Conservation (phyloP, 2,329 filamentous ascomycete genomes). For the Hypoxylon sp. region DNA sequence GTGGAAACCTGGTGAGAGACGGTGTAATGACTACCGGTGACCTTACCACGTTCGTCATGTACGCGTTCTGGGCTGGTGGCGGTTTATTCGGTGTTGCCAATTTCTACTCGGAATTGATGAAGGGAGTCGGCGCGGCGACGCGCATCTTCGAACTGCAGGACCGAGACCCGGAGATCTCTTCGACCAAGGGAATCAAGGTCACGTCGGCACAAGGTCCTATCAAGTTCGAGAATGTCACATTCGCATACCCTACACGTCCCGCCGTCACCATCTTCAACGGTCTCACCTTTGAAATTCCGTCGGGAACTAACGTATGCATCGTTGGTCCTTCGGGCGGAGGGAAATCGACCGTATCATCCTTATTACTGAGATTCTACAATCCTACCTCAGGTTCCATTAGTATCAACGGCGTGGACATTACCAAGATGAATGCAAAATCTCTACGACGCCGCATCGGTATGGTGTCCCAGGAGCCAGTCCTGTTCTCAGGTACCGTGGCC, state of each 20-base stretch:
- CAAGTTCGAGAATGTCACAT: constrained; percentile 86
- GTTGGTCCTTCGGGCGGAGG: constrained; percentile 96
- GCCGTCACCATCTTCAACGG: constrained; percentile 92
- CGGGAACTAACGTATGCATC: constrained; percentile 94
- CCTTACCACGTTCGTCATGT: constrained; percentile 97
- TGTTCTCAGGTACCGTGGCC: constrained; percentile 87
- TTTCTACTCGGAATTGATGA: constrained; percentile 99
- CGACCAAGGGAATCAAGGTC: constrained; percentile 85
- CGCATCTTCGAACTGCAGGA: constrained; percentile 97
- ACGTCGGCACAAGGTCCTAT: constrained; percentile 89
- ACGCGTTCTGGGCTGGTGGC: constrained; percentile 87
- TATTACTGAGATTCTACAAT: constrained; percentile 92
- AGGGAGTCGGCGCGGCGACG: constrained; percentile 96
- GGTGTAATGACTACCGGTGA: constrained; percentile 92
- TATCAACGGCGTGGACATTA: constrained; percentile 88
- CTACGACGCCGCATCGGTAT: constrained; percentile 92
- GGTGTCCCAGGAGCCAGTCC: constrained; percentile 94
- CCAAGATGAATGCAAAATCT: constrained; percentile 92
- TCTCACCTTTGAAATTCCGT: constrained; percentile 90
- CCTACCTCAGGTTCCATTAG: constrained; percentile 82
- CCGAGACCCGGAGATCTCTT: constrained; percentile 85
- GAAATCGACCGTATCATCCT: constrained; percentile 94
- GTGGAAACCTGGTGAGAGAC: constrained; percentile 88
- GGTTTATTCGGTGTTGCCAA: constrained; percentile 94
- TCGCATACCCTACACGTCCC: constrained; percentile 93